A percentile compares a stretch with the other conserved stretches of the same genome.
These are phyloP conservation scores for Colletotrichum graminicola DNA, from an alignment of 2,329 filamentous ascomycete genomes.

Conservation along the genomic window DNA sequence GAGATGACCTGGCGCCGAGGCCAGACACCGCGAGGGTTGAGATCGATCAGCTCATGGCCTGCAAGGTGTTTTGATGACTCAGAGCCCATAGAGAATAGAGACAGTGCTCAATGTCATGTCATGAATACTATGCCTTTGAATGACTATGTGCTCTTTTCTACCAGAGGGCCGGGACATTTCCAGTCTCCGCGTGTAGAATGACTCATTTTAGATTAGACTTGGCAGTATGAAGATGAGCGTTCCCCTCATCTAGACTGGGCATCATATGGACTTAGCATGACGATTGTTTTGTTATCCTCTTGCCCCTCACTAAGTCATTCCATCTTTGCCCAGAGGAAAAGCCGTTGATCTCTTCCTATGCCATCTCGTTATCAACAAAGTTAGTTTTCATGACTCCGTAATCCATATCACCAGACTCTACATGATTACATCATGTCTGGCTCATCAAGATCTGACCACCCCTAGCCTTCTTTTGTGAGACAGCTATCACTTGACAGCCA, in stretches of 20 bases:
- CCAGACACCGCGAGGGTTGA: background rate
- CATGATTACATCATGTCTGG: background rate
- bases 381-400: background rate
- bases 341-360: background rate
- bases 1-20: background rate
- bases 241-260: background rate
- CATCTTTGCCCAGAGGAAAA: rapidly evolving
- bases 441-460: background rate
- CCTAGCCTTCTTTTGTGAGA: background rate
- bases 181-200: background rate
- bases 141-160: background rate
- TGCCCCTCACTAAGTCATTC: background rate
- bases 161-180: background rate
- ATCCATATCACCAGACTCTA: background rate
- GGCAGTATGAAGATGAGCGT: background rate
- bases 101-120: background rate
- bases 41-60: background rate
- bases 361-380: background rate
- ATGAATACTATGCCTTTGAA: background rate
- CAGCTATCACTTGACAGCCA: background rate
- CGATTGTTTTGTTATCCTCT: background rate
- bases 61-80: background rate
- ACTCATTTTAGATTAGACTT: background rate
- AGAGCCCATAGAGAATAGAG: background rate
- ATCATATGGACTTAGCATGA: background rate